A percentile compares a stretch with the other conserved stretches of the same genome.
Conservation (phyloP, 305 asterid species). For the Solanum hybrid region DNA sequence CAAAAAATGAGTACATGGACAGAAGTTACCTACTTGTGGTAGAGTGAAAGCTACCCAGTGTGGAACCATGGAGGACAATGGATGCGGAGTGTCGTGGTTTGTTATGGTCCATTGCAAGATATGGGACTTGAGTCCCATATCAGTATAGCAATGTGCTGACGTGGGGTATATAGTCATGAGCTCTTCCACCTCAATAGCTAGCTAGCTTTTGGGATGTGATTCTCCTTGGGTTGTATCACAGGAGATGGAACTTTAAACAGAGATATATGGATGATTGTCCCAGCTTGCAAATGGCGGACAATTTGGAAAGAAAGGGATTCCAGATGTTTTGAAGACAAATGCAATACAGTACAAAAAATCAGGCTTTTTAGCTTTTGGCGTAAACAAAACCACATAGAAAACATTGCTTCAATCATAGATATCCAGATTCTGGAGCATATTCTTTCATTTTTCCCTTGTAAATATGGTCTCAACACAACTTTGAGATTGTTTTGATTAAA, state of each 20-base stretch:
- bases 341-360: not conserved
- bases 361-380: not conserved
- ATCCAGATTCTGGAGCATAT: not conserved
- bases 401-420: not conserved
- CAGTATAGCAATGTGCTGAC: not conserved
- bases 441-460: not conserved
- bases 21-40: not conserved
- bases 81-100: not conserved
- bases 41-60: not conserved
- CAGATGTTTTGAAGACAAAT: not conserved
- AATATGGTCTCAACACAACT: not conserved
- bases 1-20: not conserved
- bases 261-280: not conserved
- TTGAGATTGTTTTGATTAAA: not conserved
- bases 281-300: not conserved
- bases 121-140: not conserved
- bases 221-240: not conserved
- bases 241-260: not conserved
- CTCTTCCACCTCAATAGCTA: not conserved
- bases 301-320: not conserved
- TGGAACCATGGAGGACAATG: not conserved
- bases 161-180: not conserved
- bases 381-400: not conserved
- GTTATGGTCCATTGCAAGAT: not conserved
- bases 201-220: not conserved